phyloP scores from a whole-genome alignment of 2,329 filamentous ascomycete genomes.

The Mollisia scopiformis region DNA sequence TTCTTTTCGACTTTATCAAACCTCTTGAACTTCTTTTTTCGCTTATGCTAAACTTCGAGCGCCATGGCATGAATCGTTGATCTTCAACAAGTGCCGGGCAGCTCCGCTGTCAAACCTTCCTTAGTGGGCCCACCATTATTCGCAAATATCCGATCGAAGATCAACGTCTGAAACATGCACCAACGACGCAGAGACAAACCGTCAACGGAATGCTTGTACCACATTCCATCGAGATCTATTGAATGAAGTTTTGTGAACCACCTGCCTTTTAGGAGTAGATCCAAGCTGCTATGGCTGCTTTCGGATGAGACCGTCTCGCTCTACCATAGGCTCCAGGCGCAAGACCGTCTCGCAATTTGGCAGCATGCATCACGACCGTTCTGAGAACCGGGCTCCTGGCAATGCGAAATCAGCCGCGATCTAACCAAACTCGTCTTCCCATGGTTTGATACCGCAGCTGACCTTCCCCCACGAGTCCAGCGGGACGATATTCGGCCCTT shows the following conservation, averaged over 20 bases:
- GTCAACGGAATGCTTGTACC: no score
- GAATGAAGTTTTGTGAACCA: no score
- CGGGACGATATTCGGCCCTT: background rate
- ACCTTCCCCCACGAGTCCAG: background rate
- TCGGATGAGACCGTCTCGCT: background rate
- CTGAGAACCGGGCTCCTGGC: background rate
- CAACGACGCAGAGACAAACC: no score
- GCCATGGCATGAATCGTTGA: background rate
- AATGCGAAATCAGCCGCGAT: background rate
- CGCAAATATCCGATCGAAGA: background rate
- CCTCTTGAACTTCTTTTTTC: no score
- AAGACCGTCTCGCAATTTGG: background rate
- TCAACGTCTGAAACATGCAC: background rate
- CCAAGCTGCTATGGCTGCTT: no score
- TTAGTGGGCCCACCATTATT: background rate
- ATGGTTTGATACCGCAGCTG: background rate
- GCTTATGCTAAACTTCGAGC: background rate
- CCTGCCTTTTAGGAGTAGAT: no score
- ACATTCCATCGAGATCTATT: background rate
- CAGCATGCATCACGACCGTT: background rate
- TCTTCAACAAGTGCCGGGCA: background rate
- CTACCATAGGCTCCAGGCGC: background rate
- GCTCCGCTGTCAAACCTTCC: background rate
- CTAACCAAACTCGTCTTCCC: background rate
- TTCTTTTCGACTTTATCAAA: no score